phyloP scores from a whole-genome alignment of 768 basidiomycete species.

The Lactifluus piperatus region DNA sequence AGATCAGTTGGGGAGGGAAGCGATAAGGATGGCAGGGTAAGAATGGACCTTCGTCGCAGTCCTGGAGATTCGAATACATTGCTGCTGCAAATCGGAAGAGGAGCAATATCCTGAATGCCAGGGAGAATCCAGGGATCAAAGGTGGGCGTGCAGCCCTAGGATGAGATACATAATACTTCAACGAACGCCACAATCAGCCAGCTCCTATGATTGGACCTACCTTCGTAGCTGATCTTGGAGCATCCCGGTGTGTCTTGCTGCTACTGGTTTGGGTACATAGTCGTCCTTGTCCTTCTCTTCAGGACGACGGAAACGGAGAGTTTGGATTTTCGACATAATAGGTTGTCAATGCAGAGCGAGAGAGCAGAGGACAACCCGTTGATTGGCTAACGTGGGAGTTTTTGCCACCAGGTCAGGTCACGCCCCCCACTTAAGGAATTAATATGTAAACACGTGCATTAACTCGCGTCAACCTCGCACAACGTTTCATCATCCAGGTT shows the following conservation, averaged over 20 bases:
- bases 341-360: no score
- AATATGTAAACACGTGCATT: no score
- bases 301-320: constrained; percentile 29
- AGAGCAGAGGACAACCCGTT: no score
- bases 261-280: constrained; percentile 16
- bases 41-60: constrained; percentile 87
- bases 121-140: constrained; percentile 78
- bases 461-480: constrained; percentile 5
- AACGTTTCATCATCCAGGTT: constrained; percentile 36
- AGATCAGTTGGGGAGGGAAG: not conserved
- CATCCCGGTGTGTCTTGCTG: constrained; percentile 51
- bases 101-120: constrained; percentile 77
- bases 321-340: constrained; percentile 26
- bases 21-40: not conserved
- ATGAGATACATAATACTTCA: constrained; percentile 12
- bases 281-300: constrained; percentile 20
- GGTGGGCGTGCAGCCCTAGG: constrained; percentile 60
- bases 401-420: no score
- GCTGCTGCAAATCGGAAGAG: constrained; percentile 74
- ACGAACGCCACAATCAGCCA: constrained; percentile 2
- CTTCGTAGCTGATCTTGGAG: constrained; percentile 76
- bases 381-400: no score
- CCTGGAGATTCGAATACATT: constrained; percentile 92
- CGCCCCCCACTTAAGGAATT: no score
- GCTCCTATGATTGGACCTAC: constrained; percentile 28